Base-by-base conservation (phyloP, 495 filamentous ascomycete species). In the Aspergillus sparsus region DNA sequence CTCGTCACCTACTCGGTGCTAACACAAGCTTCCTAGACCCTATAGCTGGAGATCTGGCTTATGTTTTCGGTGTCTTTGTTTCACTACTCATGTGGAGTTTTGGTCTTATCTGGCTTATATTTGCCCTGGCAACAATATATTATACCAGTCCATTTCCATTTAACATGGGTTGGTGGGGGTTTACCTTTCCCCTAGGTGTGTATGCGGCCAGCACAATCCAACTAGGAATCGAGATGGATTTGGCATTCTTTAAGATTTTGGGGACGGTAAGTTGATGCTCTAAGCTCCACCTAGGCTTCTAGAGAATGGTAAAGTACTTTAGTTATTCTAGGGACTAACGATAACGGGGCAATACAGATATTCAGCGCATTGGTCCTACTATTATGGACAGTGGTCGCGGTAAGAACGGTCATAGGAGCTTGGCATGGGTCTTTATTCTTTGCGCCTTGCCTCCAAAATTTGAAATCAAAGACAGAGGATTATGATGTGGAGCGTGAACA, bases 131-230 rank as follows among this genome's bases (percentile, higher is more conserved):
- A 1, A 75, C 71, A 0, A 74, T 81, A 39, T 58, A 68, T 13
- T 62, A 69, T 45, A 66, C 62, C 27, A 68, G 62, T 7, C 75
- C 68, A 0, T 84, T 85, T 55, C 83, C 82, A 0, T 86, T 85
- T 65, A 85, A 84, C 61, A 84, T 85, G 78, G 82, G 83, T 3
- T 85, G 83, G 83, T 87, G 83, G 83, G 82, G 80, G 12, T 85
- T 87, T 51, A 82, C 77, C 0, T 87, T 85, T 53, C 83, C 84
- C 0, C 63, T 85, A 16, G 82, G 80, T n/a, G 79, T 83, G 7
- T 83, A 80, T 62, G 76, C 82, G 0, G 68, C 77, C 16, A 78
- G 72, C 16, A 82, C 83, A 6, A 74, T 74, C 15, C 62, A 70
- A 18, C 61, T 85, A 7, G 81, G 73, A 2, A 57, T 70, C 34